Percentiles rank a stretch among this genome's conserved stretches.
Evolutionary conservation across 2,329 filamentous ascomycete species (phyloP).

Genomic region (Fusarium incarnatum): DNA sequence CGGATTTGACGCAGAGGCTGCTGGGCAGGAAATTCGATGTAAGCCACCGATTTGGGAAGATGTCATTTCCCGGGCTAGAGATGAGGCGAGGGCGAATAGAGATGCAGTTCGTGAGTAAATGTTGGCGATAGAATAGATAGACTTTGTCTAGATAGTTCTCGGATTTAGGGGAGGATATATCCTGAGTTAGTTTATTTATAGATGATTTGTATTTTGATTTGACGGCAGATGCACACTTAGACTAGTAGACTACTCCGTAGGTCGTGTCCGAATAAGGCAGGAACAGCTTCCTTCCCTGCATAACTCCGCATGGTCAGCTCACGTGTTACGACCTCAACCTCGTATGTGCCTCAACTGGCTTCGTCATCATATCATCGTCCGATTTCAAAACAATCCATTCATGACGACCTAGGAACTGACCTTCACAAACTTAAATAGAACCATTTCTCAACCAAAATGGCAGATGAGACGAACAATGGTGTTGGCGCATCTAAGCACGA

Average conservation of each 20-base stretch:
- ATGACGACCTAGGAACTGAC: too few relatives aligned
- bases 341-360: not conserved
- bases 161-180: slow-evolving; percentile 14
- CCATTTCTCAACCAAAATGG: not conserved
- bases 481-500: not conserved
- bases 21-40: slow-evolving; percentile 43
- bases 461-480: not conserved
- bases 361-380: not conserved
- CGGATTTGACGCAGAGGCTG: slow-evolving; percentile 59
- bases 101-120: not conserved
- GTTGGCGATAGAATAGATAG: fast-evolving
- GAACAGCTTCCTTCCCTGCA: slow-evolving; percentile 2
- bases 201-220: not conserved
- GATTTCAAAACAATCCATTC: too few relatives aligned
- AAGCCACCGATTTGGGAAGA: slow-evolving; percentile 40
- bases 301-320: slow-evolving; percentile 17
- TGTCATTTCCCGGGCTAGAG: slow-evolving; percentile 23
- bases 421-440: too few relatives aligned
- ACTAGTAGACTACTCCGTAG: too few relatives aligned
- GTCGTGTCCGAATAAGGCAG: not conserved
- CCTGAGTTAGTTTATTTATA: slow-evolving; percentile 3
- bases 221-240: too few relatives aligned
- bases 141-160: not conserved
- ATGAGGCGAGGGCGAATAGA: slow-evolving; percentile 1
- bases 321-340: slow-evolving; percentile 2